Percentiles rank a stretch among this genome's conserved stretches.
Evolutionary conservation across 495 filamentous ascomycete genomes (phyloP).

Genomic region (Penicillium malachiteum): DNA sequence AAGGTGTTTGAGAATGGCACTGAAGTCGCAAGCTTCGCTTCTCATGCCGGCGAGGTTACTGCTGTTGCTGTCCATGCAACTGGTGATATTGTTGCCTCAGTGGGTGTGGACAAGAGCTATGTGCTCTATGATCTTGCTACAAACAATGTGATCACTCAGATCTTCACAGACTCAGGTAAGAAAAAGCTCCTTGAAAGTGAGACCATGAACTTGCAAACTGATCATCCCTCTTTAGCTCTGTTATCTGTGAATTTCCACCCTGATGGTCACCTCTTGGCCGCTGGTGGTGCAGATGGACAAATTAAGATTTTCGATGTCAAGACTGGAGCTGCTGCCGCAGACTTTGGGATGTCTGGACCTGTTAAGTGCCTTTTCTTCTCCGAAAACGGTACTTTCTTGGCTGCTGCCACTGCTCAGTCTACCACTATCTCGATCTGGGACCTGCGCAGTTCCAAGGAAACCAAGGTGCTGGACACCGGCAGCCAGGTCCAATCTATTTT

Average conservation of each 20-base stretch:
- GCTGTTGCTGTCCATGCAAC: constrained; percentile 80
- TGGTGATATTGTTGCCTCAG: constrained; percentile 79
- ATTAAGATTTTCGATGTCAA: constrained; percentile 87
- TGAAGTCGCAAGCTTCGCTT: constrained; percentile 62
- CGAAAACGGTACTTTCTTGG: constrained; percentile 97
- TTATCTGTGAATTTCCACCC: constrained; percentile 86
- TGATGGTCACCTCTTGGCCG: constrained; percentile 89
- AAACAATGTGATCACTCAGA: constrained; percentile 65
- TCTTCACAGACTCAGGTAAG: constrained; percentile 82
- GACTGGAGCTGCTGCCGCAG: constrained; percentile 65
- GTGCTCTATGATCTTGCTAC: constrained; percentile 80
- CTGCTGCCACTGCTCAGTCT: constrained; percentile 68
- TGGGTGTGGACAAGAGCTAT: constrained; percentile 90
- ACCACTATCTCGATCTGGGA: constrained; percentile 84
- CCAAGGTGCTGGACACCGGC: constrained; percentile 81
- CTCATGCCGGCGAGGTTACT: constrained; percentile 78
- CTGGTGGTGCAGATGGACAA: constrained; percentile 70
- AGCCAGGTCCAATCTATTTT: constrained; percentile 65
- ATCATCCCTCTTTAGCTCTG: constrained; percentile 54
- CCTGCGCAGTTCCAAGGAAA: constrained; percentile 74
- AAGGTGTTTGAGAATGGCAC: constrained; percentile 71
- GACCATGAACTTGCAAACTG: not conserved
- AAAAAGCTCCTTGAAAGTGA: constrained; percentile 8
- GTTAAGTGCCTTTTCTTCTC: constrained; percentile 81
- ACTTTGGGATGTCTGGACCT: constrained; percentile 64